Evolutionary conservation across 2,329 filamentous ascomycete genomes (phyloP).

Genomic region (Iodosphaeria phyllophila): DNA sequence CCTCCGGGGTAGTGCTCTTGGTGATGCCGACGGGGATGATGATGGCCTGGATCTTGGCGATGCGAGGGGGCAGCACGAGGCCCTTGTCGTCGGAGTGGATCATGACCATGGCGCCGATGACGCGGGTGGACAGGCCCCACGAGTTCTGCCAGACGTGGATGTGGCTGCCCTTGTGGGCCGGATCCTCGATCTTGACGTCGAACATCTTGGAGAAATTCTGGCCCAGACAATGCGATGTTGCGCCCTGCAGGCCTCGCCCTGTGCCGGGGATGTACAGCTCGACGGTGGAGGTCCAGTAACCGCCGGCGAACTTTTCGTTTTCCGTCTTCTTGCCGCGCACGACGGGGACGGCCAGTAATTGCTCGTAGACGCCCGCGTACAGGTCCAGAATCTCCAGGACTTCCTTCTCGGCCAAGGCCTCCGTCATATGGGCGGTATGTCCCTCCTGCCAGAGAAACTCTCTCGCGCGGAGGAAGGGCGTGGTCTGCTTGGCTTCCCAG

Average conservation of each 20-base stretch:
- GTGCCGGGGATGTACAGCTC: conserved; percentile 95
- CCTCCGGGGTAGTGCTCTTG: conserved; percentile 68
- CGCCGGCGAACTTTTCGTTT: conserved; percentile 95
- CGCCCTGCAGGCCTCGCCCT: conserved; percentile 90
- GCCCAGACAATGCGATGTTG: conserved; percentile 78
- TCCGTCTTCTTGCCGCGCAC: conserved; percentile 89
- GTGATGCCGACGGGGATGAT: conserved; percentile 88
- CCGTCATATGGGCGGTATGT: conserved; percentile 64
- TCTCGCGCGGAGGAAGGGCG: conserved; percentile 73
- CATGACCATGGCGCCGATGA: conserved; percentile 98
- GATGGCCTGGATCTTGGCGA: conserved; percentile 71
- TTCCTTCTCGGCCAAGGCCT: conserved; percentile 65
- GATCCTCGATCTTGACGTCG: conserved; percentile 91
- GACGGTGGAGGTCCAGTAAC: conserved; percentile 89
- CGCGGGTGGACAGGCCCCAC: conserved; percentile 93
- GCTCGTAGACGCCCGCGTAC: conserved; percentile 82
- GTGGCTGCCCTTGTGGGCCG: conserved; percentile 58
- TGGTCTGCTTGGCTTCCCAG: conserved; percentile 92
- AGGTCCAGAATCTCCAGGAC: conserved; percentile 85
- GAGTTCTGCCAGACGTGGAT: conserved; percentile 96
- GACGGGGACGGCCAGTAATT: conserved; percentile 86
- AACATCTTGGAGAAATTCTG: conserved; percentile 99
- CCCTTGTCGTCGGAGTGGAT: conserved; percentile 94
- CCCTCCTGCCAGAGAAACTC: conserved; percentile 49
- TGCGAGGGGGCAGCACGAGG: conserved; percentile 77